phyloP scores from a whole-genome alignment of 805 yeast genomes.

The Wickerhamomyces rabaulensis region DNA sequence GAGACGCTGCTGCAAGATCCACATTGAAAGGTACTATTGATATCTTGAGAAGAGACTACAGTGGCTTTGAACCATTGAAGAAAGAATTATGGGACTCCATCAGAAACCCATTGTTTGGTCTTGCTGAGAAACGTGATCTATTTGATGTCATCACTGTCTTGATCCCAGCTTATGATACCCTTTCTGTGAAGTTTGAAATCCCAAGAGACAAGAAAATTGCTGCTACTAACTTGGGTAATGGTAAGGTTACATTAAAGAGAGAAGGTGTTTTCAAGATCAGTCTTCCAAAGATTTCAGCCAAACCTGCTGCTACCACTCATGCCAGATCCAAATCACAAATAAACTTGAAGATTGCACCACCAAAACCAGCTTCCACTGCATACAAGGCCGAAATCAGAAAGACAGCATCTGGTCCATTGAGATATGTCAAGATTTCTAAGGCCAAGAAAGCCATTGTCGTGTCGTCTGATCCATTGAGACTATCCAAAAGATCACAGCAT shows the following conservation, averaged over 20 bases:
- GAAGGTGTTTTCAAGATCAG: slow-evolving; percentile 32
- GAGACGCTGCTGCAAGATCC: slow-evolving; percentile 61
- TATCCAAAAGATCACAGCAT: slow-evolving; percentile 9
- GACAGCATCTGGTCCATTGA: slow-evolving; percentile 24
- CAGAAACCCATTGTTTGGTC: slow-evolving; percentile 53
- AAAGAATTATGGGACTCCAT: slow-evolving; percentile 63
- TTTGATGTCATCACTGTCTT: slow-evolving; percentile 64
- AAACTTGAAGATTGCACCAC: not conserved
- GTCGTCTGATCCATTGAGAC: slow-evolving; percentile 38
- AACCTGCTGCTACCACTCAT: not conserved
- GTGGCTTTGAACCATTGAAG: slow-evolving; percentile 50
- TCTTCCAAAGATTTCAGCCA: slow-evolving; percentile 10
- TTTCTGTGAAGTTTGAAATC: slow-evolving; percentile 54
- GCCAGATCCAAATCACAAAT: slow-evolving; percentile 4
- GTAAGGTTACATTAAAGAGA: slow-evolving; percentile 53
- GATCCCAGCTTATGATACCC: slow-evolving; percentile 54
- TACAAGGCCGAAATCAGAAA: slow-evolving; percentile 19
- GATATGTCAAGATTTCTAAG: slow-evolving; percentile 39
- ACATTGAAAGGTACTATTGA: slow-evolving; percentile 63
- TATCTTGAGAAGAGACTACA: slow-evolving; percentile 53
- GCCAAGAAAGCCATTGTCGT: slow-evolving; percentile 30
- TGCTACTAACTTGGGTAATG: slow-evolving; percentile 49
- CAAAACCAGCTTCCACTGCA: not conserved
- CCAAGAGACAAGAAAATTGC: slow-evolving; percentile 68
- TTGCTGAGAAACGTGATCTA: slow-evolving; percentile 55